Evolutionary conservation across 1,284 basidiomycete genomes (phyloP), one percentile per base, ranked within the genome.

Genomic region (Melampsora larici-populina): DNA sequence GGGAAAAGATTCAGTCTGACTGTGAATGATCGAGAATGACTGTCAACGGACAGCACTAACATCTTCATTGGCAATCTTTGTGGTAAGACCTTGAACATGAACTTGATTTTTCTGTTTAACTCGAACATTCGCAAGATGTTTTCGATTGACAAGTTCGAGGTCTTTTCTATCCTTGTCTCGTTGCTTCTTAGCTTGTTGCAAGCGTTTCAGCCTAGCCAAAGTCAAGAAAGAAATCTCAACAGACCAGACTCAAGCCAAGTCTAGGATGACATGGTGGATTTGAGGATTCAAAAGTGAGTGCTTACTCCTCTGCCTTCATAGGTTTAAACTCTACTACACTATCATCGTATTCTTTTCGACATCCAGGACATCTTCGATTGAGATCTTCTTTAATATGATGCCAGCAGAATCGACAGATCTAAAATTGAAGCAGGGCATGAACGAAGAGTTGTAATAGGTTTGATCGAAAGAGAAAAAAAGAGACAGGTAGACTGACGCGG

Each of bases 371-470:
- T 74, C 94, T 90, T 79, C 95, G 91, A 84, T 99, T 99, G 79
- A 97, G 87, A 85, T 97, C 92, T 86, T 94, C 89, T 87, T 93
- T 92, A 88, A 97, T 96, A 86, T 98, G 94, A 86, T 98, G 93
- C 90, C 95, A 99, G 85, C 97, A 99, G 86, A 99, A 99, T 79
- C 95, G 92, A 85, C 97, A 99, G 81, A 99, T 95, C 94, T 98
- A 81, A 15, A 67, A 18, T 55, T 48, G 60, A 73, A 2, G 15
- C 5, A 55, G 46, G 40, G 29, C 31, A 58, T 33, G 65, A 43
- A 58, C 79, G 74, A 81, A 79, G 79, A 13, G 15, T 24, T 0
- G 33, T 9, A 26, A n/a, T 6, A 58, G 55, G 55, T 11, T 9
- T 58, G 13, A 33, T 43, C 46, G 36, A 58, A 31, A 64, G 46